A percentile compares a stretch with the other conserved stretches of the same genome.
phyloP scores from a whole-genome alignment of 2,329 filamentous ascomycete genomes.

The Cytospora paraplurivora region DNA sequence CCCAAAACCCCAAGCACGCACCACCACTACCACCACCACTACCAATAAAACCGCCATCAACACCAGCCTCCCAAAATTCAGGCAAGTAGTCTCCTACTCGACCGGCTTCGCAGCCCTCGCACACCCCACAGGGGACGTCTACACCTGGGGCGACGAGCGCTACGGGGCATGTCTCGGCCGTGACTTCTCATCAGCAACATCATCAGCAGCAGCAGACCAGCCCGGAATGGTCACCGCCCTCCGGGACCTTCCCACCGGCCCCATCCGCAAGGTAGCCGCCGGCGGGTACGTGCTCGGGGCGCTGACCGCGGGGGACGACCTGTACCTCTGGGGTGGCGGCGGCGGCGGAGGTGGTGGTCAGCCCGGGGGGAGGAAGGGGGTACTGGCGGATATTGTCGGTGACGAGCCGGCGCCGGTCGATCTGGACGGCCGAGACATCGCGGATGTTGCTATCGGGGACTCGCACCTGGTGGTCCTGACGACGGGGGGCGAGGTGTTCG shows the following conservation, averaged over 20 bases:
- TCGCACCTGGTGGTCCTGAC: slow-evolving; percentile 61
- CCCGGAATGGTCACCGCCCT: slow-evolving; percentile 54
- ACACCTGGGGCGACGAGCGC: slow-evolving; percentile 60
- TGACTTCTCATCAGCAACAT: slow-evolving; percentile 39
- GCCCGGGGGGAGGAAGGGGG: slow-evolving; percentile 37
- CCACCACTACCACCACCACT: slow-evolving; percentile 5
- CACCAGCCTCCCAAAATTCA: slow-evolving; percentile 35
- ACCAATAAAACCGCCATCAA: slow-evolving; percentile 25
- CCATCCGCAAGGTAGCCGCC: slow-evolving; percentile 55
- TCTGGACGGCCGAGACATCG: slow-evolving; percentile 53
- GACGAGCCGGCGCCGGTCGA: slow-evolving; percentile 47
- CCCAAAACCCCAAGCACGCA: too few species aligned
- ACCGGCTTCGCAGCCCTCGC: slow-evolving; percentile 53
- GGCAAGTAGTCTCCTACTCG: slow-evolving; percentile 50
- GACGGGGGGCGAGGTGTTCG: slow-evolving; percentile 52
- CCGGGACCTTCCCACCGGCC: slow-evolving; percentile 50
- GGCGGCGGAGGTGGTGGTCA: slow-evolving; percentile 45
- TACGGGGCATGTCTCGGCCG: slow-evolving; percentile 60
- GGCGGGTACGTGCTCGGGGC: slow-evolving; percentile 61
- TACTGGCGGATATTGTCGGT: slow-evolving; percentile 37
- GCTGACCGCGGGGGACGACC: slow-evolving; percentile 56
- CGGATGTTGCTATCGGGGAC: slow-evolving; percentile 60
- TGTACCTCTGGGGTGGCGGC: slow-evolving; percentile 59
- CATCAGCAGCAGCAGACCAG: slow-evolving; percentile 45
- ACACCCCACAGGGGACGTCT: slow-evolving; percentile 45